Conservation (phyloP, 108 stramenopile species). For the Cyclotella baltica region DNA sequence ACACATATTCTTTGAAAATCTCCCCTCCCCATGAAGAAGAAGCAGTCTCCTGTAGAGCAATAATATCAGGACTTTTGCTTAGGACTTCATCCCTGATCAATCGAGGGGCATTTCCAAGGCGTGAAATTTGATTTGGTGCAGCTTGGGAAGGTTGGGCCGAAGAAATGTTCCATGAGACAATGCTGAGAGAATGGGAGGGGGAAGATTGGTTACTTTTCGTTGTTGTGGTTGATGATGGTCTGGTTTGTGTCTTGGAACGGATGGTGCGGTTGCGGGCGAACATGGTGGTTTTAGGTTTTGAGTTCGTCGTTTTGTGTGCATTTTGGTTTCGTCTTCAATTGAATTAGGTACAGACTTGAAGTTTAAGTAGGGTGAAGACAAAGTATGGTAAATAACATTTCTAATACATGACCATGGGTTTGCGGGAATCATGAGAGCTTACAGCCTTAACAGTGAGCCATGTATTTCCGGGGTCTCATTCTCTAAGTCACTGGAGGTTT, state of each 20-base stretch:
- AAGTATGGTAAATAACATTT: too few relatives aligned
- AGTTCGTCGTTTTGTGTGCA: too few relatives aligned
- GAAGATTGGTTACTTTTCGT: not conserved
- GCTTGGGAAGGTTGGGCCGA: conserved; percentile 22
- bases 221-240: not conserved
- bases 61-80: conserved; percentile 5
- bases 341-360: too few relatives aligned
- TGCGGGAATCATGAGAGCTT: too few relatives aligned
- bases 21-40: conserved; percentile 4
- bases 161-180: conserved; percentile 41
- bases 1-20: conserved; percentile 12
- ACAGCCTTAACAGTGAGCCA: too few relatives aligned
- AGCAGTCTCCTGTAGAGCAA: conserved; percentile 34
- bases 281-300: too few relatives aligned
- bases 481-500: too few relatives aligned
- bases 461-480: too few relatives aligned
- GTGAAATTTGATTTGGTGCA: conserved; percentile 6
- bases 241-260: conserved; percentile 1
- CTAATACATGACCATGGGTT: too few relatives aligned
- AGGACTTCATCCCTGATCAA: conserved; percentile 24
- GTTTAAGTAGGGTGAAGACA: too few relatives aligned
- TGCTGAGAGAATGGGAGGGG: conserved; percentile 8
- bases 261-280: conserved; percentile 3
- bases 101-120: conserved; percentile 13
- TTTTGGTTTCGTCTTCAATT: too few relatives aligned